Base-by-base conservation (phyloP, 2,329 filamentous ascomycete species). In the Ilyonectria sp. region DNA sequence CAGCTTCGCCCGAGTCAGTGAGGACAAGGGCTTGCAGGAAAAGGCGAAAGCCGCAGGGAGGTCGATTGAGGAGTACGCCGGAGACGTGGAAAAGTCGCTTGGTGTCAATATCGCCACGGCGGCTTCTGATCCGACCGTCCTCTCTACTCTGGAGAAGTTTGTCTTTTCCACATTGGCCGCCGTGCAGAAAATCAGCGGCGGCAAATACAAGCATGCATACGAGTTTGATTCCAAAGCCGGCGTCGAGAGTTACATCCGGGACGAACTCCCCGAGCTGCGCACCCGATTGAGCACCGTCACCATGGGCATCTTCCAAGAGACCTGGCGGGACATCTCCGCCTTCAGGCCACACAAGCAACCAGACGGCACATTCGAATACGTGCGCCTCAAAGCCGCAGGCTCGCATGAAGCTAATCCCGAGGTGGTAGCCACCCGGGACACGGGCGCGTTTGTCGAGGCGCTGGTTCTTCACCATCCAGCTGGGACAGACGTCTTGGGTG, bases 171-270 rank as follows among this genome's bases (percentile, higher is more conserved):
- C 84, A 1, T 74, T 88, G 68, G 84, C 83, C 69, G 76, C 85
- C 71, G 84, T 82, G 0, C 67, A 57, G 9, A 81, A 80, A 50
- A 83, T 80, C 66, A 87, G 83, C 63, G 73, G 75, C 2, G 85
- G 85, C 0, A 76, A 72, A 52, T 82, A 82, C 69, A 77, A 73
- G 10, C 80, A 85, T 68, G 68, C 86, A 47, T 87, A 86, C 66
- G 83, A 86, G 71, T 85, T 82, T 61, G 85, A 87, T 73, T 73
- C 81, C 13, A 87, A 87, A 75, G 86, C 86, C 1, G 83, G 85
- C 33, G 76, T 84, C 13, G 58, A 63, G 29, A 37, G 56, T 4
- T 64, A 68, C 26, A 63, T 61, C 2, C 33, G 59, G 21, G 55
- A 63, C 3, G 31, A 33, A 10, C 63, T 64, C 21, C 71, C 72